phyloP scores from a whole-genome alignment of 2,329 filamentous ascomycete species.

The Paraphaeosphaeria sporulosa region DNA sequence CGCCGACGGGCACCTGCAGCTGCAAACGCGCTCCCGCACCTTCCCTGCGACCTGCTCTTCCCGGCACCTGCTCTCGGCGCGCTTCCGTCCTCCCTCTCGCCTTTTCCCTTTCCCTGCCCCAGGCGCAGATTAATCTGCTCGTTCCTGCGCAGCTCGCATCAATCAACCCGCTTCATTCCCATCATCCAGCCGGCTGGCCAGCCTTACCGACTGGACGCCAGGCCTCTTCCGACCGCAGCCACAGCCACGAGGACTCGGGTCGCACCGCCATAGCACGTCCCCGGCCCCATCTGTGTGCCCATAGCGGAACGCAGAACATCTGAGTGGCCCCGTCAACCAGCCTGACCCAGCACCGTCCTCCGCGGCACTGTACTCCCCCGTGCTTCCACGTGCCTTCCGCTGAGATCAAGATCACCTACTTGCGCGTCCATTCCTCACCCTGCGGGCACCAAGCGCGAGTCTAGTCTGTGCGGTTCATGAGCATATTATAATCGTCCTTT shows the following conservation, averaged over 20 bases:
- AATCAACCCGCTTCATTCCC: slow-evolving; percentile 1
- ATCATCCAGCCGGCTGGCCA: slow-evolving; percentile 16
- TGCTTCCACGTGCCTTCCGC: slow-evolving; percentile 35
- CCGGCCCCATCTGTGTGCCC: slow-evolving; percentile 5
- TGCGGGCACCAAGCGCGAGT: slow-evolving; percentile 15
- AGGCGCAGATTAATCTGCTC: slow-evolving; percentile 31
- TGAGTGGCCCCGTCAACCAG: slow-evolving; percentile 9
- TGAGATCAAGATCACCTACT: slow-evolving; percentile 7
- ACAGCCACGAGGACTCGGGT: slow-evolving; percentile 3
- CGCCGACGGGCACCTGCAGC: slow-evolving; percentile 4
- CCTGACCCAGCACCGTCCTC: slow-evolving; percentile 1
- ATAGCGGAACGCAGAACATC: slow-evolving; percentile 7
- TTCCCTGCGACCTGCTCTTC: slow-evolving; percentile 3
- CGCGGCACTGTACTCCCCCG: slow-evolving; percentile 24
- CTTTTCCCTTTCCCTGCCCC: slow-evolving; percentile 10
- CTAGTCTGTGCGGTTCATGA: slow-evolving; percentile 30
- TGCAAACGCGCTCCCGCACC: slow-evolving; percentile 4
- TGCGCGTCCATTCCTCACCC: not conserved
- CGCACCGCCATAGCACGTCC: slow-evolving; percentile 10
- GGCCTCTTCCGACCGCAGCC: not conserved
- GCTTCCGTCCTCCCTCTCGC: slow-evolving; percentile 11
- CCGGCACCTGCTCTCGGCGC: slow-evolving; percentile 11
- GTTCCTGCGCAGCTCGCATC: slow-evolving; percentile 23
- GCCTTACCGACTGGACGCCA: slow-evolving; percentile 1
- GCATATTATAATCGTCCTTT: slow-evolving; percentile 37